Percentiles rank a stretch among this genome's conserved stretches.
These are phyloP conservation scores for Alternaria dauci DNA, from an alignment of 2,329 filamentous ascomycete genomes.

Conservation along the genomic window DNA sequence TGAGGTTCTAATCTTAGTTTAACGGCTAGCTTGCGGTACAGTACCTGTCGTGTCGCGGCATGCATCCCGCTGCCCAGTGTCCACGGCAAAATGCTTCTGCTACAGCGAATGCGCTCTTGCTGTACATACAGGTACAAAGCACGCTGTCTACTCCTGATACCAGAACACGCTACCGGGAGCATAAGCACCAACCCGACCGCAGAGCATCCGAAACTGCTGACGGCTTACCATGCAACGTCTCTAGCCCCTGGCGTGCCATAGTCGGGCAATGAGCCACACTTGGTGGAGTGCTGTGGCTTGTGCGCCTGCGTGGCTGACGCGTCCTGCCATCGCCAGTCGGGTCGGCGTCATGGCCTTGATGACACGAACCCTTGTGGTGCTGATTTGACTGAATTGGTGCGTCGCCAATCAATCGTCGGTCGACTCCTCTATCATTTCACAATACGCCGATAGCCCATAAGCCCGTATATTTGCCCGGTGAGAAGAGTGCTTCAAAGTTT, in stretches of 20 bases:
- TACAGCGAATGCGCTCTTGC: not conserved
- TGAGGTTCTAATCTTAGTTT: slow-evolving; percentile 4
- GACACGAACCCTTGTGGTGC: not conserved
- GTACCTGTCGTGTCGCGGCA: slow-evolving; percentile 2
- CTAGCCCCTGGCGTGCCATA: slow-evolving; percentile 10
- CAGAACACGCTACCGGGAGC: not conserved
- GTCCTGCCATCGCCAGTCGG: not conserved
- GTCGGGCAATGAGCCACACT: slow-evolving; percentile 15
- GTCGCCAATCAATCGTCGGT: not conserved
- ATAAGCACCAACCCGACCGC: slow-evolving; percentile 1
- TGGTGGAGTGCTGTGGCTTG: slow-evolving; percentile 11
- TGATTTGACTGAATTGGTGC: not conserved
- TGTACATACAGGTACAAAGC: not conserved
- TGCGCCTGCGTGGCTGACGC: slow-evolving; percentile 10
- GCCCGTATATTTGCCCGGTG: not conserved
- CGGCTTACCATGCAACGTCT: slow-evolving; percentile 13
- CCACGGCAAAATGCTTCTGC: not conserved
- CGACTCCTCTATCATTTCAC: not conserved
- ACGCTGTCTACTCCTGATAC: not conserved
- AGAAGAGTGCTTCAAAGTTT: slow-evolving; percentile 1
- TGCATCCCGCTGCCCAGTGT: not conserved
- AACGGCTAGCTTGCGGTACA: not conserved
- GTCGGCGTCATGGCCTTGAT: not conserved
- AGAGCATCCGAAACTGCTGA: slow-evolving; percentile 16
- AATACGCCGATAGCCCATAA: not conserved